Percentiles rank a stretch among this genome's conserved stretches.
These are phyloP conservation scores for Podaxis sp. DNA, from an alignment of 768 basidiomycete genomes.

Conservation along the genomic window DNA sequence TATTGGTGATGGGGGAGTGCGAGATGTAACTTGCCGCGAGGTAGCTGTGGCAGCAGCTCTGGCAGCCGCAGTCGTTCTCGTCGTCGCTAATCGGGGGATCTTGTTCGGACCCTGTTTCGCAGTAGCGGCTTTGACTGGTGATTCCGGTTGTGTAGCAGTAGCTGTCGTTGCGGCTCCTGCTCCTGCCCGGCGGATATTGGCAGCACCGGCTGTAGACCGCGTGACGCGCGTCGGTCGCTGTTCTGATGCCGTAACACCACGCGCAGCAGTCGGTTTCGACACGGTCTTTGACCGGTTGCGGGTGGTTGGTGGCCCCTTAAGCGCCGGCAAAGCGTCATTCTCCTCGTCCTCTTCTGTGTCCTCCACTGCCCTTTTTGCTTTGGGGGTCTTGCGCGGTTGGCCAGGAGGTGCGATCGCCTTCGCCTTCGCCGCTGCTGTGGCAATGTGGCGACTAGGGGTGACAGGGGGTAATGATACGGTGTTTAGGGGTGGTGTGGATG, in stretches of 20 bases:
- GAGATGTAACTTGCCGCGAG: constrained; percentile 32
- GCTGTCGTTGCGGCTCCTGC: constrained; percentile 25
- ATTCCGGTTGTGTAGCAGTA: constrained; percentile 30
- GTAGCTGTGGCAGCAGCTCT: constrained; percentile 26
- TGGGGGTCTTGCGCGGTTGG: constrained; percentile 87
- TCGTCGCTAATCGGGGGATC: constrained; percentile 64
- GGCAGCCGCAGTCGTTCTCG: constrained; percentile 46
- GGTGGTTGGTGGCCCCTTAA: constrained; percentile 49
- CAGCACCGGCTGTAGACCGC: constrained; percentile 61
- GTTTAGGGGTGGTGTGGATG: constrained; percentile 39
- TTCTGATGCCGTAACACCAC: constrained; percentile 62
- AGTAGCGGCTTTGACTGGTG: constrained; percentile 40
- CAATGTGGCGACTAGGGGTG: constrained; percentile 78
- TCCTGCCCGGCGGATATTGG: constrained; percentile 54
- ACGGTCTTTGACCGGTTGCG: constrained; percentile 37
- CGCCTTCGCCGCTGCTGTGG: constrained; percentile 67
- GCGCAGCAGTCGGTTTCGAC: constrained; percentile 29
- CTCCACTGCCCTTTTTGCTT: constrained; percentile 69
- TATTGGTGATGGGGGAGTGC: constrained; percentile 59
- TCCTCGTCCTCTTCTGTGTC: constrained; percentile 62
- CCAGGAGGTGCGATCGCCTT: constrained; percentile 74
- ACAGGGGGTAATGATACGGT: constrained; percentile 60
- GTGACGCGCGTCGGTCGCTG: constrained; percentile 75
- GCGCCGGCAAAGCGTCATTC: constrained; percentile 63
- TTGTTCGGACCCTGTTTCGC: constrained; percentile 57